Evolutionary conservation across 768 basidiomycete genomes (phyloP).

Genomic region (Phylloporus rhodoxanthus): DNA sequence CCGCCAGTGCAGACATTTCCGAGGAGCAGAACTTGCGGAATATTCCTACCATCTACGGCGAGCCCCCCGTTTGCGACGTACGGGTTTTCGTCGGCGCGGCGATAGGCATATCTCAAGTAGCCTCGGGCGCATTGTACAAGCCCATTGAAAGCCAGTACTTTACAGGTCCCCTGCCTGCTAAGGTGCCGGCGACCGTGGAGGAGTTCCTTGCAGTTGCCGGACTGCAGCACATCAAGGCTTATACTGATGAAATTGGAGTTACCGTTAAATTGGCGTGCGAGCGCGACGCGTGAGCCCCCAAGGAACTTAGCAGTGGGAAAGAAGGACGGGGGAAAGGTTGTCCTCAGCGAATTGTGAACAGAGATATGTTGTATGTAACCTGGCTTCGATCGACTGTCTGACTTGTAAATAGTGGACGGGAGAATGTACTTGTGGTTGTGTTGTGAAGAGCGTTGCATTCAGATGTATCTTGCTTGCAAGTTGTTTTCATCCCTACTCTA

Average conservation of each 20-base stretch:
- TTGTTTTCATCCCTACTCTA: no score
- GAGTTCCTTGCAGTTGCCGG: background rate
- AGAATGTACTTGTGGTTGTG: background rate
- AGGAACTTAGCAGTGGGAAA: no score
- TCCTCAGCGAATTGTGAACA: background rate
- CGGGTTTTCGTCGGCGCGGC: background rate
- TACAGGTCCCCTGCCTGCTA: background rate
- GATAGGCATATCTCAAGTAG: background rate
- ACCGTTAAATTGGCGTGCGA: background rate
- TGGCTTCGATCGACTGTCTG: background rate
- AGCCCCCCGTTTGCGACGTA: background rate
- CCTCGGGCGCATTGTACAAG: background rate
- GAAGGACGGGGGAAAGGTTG: no score
- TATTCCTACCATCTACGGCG: background rate
- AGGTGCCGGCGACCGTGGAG: background rate
- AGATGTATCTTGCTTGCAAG: no score
- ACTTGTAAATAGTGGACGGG: no score
- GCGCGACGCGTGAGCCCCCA: background rate
- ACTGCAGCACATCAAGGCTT: background rate
- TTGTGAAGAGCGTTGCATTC: background rate
- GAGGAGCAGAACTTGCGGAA: background rate
- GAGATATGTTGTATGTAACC: background rate
- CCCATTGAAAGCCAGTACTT: background rate
- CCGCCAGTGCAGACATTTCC: background rate
- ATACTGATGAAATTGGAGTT: background rate